Evolutionary conservation across 2,329 filamentous ascomycete genomes (phyloP).

Genomic region (Botrytis cinerea): DNA sequence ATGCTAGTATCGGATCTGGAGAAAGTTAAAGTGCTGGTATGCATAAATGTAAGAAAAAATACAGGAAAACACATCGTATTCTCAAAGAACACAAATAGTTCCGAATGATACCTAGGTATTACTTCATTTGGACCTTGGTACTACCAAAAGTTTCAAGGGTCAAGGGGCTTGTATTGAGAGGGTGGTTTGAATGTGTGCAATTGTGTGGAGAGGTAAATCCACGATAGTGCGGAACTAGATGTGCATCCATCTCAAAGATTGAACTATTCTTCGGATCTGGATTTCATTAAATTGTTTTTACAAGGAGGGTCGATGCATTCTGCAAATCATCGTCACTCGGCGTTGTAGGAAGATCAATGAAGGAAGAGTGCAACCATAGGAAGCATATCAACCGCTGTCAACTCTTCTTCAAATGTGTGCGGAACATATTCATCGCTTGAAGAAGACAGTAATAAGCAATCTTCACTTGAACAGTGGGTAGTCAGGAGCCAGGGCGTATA

Average conservation of each 20-base stretch:
- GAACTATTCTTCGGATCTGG: conserved; percentile 9
- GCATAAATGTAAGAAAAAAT: conserved; percentile 5
- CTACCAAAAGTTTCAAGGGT: conserved; percentile 3
- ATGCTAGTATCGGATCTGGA: conserved; percentile 8
- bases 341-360: conserved; percentile 12
- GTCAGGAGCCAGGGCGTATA: background rate
- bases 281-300: conserved; percentile 7
- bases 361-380: conserved; percentile 15
- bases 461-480: background rate
- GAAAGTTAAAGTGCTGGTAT: conserved; percentile 7
- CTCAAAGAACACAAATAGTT: conserved; percentile 9
- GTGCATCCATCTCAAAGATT: conserved; percentile 13
- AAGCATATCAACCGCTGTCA: conserved; percentile 22
- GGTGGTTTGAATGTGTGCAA: conserved; percentile 8
- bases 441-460: background rate
- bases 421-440: conserved; percentile 13
- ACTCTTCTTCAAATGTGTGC: background rate
- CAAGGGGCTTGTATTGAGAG: background rate
- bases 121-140: conserved; percentile 16
- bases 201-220: conserved; percentile 19
- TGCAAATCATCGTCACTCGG: conserved; percentile 26
- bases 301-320: conserved; percentile 17
- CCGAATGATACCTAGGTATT: conserved; percentile 21
- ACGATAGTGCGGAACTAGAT: conserved; percentile 18
- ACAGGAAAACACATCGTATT: conserved; percentile 8